These are phyloP conservation scores for Leptographium lundbergii DNA, from an alignment of 2,329 filamentous ascomycete genomes.

Conservation along the genomic window DNA sequence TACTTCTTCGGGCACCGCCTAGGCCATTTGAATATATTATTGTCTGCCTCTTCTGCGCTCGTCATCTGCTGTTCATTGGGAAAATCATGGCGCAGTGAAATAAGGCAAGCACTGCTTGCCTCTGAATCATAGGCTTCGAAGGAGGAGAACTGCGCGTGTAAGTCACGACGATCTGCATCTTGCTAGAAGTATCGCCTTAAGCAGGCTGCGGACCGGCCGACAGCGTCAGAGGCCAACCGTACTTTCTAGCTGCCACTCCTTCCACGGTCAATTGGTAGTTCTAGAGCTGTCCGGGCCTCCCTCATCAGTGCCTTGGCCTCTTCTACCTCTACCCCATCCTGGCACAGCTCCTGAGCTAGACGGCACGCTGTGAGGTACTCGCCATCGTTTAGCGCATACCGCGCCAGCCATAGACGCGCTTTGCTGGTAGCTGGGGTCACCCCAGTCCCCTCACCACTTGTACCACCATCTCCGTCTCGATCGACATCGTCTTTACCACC, in stretches of 20 bases:
- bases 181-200: not conserved
- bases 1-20: not conserved
- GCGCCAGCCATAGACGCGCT: slow-evolving; percentile 86
- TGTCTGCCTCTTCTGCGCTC: not conserved
- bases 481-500: slow-evolving; percentile 18
- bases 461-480: slow-evolving; percentile 17
- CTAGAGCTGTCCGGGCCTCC: slow-evolving; percentile 69
- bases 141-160: not conserved
- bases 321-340: slow-evolving; percentile 92
- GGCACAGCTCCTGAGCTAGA: slow-evolving; percentile 79
- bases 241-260: not conserved
- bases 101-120: not conserved
- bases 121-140: not conserved
- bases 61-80: not conserved
- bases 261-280: slow-evolving; percentile 18
- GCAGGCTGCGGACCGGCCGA: not conserved
- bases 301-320: slow-evolving; percentile 88
- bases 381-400: slow-evolving; percentile 60
- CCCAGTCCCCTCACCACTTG: slow-evolving; percentile 49
- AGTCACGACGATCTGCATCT: not conserved
- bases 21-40: not conserved
- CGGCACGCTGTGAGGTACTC: slow-evolving; percentile 68
- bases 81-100: not conserved
- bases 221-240: not conserved
- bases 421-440: slow-evolving; percentile 87